Conservation (phyloP, 768 basidiomycete genomes). For the Boletus vinaceobasis region DNA sequence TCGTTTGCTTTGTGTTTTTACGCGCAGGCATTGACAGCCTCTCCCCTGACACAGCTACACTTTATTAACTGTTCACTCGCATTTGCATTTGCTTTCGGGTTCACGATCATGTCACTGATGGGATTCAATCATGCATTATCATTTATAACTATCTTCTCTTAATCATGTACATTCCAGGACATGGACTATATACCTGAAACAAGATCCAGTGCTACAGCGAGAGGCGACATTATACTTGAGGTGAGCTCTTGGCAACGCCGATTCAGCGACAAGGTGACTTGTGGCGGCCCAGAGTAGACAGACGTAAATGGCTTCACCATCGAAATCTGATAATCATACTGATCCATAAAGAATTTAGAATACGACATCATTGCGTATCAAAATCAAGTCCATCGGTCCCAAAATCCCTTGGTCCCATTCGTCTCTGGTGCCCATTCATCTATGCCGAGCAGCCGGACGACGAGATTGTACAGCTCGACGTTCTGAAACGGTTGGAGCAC, state of each 20-base stretch:
- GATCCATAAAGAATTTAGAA: neutral
- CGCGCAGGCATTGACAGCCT: slow-evolving; percentile 13
- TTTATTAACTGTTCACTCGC: slow-evolving; percentile 12
- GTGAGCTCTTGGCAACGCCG: neutral
- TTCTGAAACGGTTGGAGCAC: slow-evolving; percentile 78
- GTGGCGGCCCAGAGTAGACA: neutral
- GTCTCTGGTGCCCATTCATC: slow-evolving; percentile 50
- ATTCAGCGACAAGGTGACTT: neutral
- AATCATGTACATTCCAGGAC: slow-evolving; percentile 21
- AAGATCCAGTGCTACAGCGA: neutral
- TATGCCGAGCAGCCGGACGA: slow-evolving; percentile 69
- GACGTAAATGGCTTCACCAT: neutral
- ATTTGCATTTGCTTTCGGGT: slow-evolving; percentile 17
- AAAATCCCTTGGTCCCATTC: slow-evolving; percentile 78
- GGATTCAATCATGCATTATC: slow-evolving; percentile 26
- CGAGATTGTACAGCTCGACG: slow-evolving; percentile 78
- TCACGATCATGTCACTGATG: slow-evolving; percentile 23
- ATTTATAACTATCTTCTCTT: slow-evolving; percentile 26
- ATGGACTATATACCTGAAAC: neutral
- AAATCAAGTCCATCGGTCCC: slow-evolving; percentile 53
- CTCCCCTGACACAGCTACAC: slow-evolving; percentile 8
- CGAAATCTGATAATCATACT: neutral
- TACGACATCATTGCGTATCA: neutral
- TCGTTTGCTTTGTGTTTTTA: slow-evolving; percentile 25
- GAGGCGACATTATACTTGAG: neutral